Percentiles rank a stretch among this genome's conserved stretches.
phyloP scores from a whole-genome alignment of 2,329 filamentous ascomycete species.

The Fusarium acutatum region DNA sequence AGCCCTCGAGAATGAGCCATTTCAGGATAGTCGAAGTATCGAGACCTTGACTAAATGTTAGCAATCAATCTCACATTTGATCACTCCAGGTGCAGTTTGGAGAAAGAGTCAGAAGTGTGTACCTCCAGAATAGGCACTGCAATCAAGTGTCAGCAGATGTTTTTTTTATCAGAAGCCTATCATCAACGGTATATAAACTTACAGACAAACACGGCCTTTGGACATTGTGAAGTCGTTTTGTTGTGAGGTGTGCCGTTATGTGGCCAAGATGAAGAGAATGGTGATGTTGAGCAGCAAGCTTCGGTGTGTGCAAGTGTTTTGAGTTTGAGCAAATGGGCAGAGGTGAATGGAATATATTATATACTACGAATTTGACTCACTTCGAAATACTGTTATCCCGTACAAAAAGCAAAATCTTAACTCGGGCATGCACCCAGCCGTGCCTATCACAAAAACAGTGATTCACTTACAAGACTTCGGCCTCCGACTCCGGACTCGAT shows the following conservation, averaged over 20 bases:
- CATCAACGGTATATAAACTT: background rate
- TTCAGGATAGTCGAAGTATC: conserved; percentile 52
- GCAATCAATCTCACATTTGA: background rate
- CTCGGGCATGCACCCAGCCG: background rate
- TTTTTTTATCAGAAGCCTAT: background rate
- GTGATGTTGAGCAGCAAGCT: background rate
- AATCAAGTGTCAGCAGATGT: background rate
- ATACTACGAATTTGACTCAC: background rate
- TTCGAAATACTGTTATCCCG: background rate
- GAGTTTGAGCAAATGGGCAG: background rate
- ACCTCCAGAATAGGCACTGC: conserved; percentile 26
- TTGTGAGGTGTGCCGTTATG: background rate
- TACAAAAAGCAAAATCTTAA: background rate
- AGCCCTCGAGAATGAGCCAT: conserved; percentile 49
- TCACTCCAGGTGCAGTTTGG: background rate
- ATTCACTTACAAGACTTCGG: conserved; percentile 15
- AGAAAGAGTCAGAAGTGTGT: background rate
- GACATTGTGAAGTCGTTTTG: conserved; percentile 6
- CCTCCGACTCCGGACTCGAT: conserved; percentile 3
- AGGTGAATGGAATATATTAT: background rate
- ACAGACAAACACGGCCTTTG: conserved; percentile 30
- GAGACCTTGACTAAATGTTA: conserved; percentile 41
- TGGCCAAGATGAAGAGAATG: background rate
- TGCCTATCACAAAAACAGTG: background rate
- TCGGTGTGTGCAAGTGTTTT: background rate